Percentiles rank a stretch among this genome's conserved stretches.
These are phyloP conservation scores for Geosmithia morbida DNA, from an alignment of 2,329 filamentous ascomycete species.

Conservation along the genomic window DNA sequence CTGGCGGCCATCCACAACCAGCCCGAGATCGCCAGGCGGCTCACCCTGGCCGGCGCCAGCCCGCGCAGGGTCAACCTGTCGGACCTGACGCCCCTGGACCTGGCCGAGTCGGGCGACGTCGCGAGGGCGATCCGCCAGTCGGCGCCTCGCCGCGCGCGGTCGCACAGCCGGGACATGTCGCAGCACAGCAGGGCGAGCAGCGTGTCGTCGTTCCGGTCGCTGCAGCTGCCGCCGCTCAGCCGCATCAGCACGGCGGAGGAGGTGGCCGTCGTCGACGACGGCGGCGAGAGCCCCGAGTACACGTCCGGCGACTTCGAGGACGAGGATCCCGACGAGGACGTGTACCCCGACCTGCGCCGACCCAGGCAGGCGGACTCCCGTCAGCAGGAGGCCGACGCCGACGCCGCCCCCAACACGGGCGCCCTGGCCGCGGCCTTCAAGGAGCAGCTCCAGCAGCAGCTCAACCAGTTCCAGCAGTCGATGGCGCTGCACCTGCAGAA, in stretches of 20 bases:
- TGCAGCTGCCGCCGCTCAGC: slow-evolving; percentile 41
- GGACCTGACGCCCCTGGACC: slow-evolving; percentile 56
- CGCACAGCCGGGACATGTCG: slow-evolving; percentile 48
- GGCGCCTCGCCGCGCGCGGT: slow-evolving; percentile 43
- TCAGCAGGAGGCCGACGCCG: slow-evolving; percentile 7
- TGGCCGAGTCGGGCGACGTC: slow-evolving; percentile 51
- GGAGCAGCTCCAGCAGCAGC: slow-evolving; percentile 58
- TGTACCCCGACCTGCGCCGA: slow-evolving; percentile 19
- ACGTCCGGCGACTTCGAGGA: slow-evolving; percentile 28
- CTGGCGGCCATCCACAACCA: slow-evolving; percentile 67
- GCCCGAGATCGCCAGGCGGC: slow-evolving; percentile 58
- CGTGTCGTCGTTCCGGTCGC: slow-evolving; percentile 48
- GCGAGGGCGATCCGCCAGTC: slow-evolving; percentile 48
- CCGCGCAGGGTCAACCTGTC: slow-evolving; percentile 54
- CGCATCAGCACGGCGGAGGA: slow-evolving; percentile 16
- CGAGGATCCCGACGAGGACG: slow-evolving; percentile 22
- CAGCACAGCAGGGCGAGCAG: slow-evolving; percentile 48
- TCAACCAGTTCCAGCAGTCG: slow-evolving; percentile 63
- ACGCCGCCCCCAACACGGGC: slow-evolving; percentile 29
- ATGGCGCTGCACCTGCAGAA: slow-evolving; percentile 54
- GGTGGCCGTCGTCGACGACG: slow-evolving; percentile 22
- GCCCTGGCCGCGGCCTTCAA: slow-evolving; percentile 56
- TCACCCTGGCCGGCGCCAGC: slow-evolving; percentile 62
- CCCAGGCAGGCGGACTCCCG: slow-evolving; percentile 11
- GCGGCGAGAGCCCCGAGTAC: slow-evolving; percentile 28